A percentile compares a stretch with the other conserved stretches of the same genome.
Evolutionary conservation across 805 yeast genomes (phyloP).

Genomic region (Priceomyces haplophilus): DNA sequence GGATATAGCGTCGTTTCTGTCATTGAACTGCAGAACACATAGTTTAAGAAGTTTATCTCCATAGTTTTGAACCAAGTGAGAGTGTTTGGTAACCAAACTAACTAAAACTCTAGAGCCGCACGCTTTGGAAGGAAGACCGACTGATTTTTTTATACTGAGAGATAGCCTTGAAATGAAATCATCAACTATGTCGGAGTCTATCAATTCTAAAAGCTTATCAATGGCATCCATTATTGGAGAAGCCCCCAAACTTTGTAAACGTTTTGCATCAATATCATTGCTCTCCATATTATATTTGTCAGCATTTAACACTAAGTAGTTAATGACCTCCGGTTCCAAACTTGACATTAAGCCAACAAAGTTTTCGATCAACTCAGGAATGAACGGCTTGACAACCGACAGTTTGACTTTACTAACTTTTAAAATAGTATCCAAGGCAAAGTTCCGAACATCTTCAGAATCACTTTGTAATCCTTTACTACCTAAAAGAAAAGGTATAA

Average conservation of each 20-base stretch:
- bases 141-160: conserved; percentile 59
- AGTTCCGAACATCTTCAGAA: conserved; percentile 77
- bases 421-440: conserved; percentile 72
- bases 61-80: conserved; percentile 41
- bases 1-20: conserved; percentile 69
- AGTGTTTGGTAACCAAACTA: conserved; percentile 56
- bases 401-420: conserved; percentile 68
- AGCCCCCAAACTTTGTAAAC: conserved; percentile 67
- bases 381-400: conserved; percentile 57
- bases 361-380: conserved; percentile 66
- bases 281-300: conserved; percentile 75
- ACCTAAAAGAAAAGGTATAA: conserved; percentile 80
- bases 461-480: conserved; percentile 76
- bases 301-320: conserved; percentile 83
- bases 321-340: conserved; percentile 85
- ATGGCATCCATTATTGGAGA: conserved; percentile 91
- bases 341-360: conserved; percentile 74
- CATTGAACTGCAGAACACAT: conserved; percentile 58
- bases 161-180: conserved; percentile 50
- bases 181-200: conserved; percentile 49
- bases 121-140: conserved; percentile 89
- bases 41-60: conserved; percentile 63
- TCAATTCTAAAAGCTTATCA: conserved; percentile 60
- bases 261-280: conserved; percentile 70
- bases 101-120: conserved; percentile 76